Evolutionary conservation across 352 stramenopile genomes (phyloP).

Genomic region (Phytophthora syringae): DNA sequence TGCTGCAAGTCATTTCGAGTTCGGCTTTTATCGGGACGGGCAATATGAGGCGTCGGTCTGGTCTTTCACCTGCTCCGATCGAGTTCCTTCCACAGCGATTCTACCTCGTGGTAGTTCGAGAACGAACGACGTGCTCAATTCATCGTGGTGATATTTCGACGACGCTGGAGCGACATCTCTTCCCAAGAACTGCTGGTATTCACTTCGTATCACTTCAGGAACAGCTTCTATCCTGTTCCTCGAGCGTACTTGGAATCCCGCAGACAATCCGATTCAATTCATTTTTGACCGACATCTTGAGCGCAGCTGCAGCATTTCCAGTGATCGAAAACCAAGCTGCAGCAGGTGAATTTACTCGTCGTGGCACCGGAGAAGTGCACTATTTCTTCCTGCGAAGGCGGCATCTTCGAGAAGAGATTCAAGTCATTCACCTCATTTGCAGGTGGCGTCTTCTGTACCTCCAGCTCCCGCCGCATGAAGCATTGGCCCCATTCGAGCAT

Average conservation of each 20-base stretch:
- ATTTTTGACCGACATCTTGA: conserved; percentile 49
- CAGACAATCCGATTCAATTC: conserved; percentile 62
- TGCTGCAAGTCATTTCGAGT: conserved; percentile 1
- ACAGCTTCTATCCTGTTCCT: conserved; percentile 19
- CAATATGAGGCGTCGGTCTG: conserved; percentile 60
- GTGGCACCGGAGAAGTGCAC: conserved; percentile 23
- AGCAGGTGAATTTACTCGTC: neutral
- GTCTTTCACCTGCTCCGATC: conserved; percentile 46
- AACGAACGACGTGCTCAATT: conserved; percentile 35
- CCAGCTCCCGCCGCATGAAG: conserved; percentile 47
- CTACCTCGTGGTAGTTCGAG: conserved; percentile 57
- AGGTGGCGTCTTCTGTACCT: conserved; percentile 69
- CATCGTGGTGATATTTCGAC: neutral
- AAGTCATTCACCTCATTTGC: conserved; percentile 60
- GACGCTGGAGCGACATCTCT: conserved; percentile 12
- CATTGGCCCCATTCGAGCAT: conserved; percentile 63
- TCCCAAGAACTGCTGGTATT: conserved; percentile 47
- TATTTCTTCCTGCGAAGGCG: conserved; percentile 62
- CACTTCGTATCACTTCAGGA: conserved; percentile 55
- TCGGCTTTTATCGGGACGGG: neutral
- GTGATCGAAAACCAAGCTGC: neutral
- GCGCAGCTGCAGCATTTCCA: neutral
- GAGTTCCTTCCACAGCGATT: conserved; percentile 65
- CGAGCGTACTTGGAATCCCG: conserved; percentile 31
- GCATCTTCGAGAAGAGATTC: conserved; percentile 44